Evolutionary conservation across 345 rosid species (phyloP).

Genomic region (Populus davidiana): DNA sequence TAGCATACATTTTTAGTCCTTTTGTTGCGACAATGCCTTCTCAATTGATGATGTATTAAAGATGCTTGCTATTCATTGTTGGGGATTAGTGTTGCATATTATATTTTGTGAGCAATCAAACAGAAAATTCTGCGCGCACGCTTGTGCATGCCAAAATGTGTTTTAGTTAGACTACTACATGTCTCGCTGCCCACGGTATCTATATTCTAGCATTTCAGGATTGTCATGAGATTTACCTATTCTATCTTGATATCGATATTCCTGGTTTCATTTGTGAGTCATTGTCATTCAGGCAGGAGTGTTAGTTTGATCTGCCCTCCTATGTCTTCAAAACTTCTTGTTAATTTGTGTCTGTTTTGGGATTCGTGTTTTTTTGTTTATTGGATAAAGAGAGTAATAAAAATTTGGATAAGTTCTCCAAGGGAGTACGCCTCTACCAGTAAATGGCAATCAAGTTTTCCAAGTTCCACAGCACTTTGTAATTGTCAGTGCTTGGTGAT

Average conservation of each 20-base stretch:
- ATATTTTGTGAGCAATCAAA: too few species aligned
- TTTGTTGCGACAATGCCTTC: not conserved
- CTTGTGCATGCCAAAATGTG: too few species aligned
- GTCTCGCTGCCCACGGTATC: not conserved
- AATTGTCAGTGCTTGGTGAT: not conserved
- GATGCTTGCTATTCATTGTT: too few species aligned
- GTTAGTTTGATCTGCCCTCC: not conserved
- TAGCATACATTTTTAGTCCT: not conserved
- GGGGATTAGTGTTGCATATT: too few species aligned
- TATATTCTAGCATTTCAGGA: not conserved
- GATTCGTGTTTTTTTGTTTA: not conserved
- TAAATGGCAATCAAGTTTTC: not conserved
- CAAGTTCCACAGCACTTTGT: not conserved
- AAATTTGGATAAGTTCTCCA: not conserved
- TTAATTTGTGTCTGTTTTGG: not conserved
- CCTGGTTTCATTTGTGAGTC: too few species aligned
- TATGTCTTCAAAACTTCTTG: not conserved
- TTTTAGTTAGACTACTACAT: not conserved
- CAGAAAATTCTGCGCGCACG: too few species aligned
- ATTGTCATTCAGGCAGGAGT: not conserved
- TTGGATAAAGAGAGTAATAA: not conserved
- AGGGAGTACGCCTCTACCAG: not conserved
- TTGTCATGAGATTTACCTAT: not conserved
- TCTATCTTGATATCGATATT: not conserved
- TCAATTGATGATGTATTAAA: not conserved